Evolutionary conservation across 805 yeast species (phyloP), one percentile per base, ranked within the genome.

Genomic region (Lipomyces spencermartinsiae): DNA sequence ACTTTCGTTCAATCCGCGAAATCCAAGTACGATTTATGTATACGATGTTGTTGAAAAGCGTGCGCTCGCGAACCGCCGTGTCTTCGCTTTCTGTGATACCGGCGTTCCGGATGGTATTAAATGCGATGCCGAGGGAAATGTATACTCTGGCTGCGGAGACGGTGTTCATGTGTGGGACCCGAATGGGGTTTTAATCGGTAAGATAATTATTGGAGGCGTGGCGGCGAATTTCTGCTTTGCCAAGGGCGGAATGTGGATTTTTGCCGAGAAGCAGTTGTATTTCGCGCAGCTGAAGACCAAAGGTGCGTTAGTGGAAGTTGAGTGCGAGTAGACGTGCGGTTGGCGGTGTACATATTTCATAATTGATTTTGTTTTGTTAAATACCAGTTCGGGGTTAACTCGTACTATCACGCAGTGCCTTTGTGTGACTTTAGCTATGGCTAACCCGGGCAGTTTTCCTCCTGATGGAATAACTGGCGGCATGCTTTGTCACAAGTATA

Each of bases 141-240:
- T 68, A 7, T 66, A 66, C 60, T 66, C 70, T 29, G 71, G 71
- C 46, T 68, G 71, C 54, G 71, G 71, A 14, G 69, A 68, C 53
- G 71, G 71, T 10, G 51, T 68, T 2, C 70, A 68, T 34, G 69
- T 65, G 25, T 68, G 71, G 71, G 39, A 62, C 33, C 35, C 64
- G 34, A 9, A 22, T 12, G 71, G 71, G 22, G 58, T 34, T 16
- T 59, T 68, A 22, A 62, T 68, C 16, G 71, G 71, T 6, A 68
- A 66, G 59, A 68, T 68, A 16, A 55, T 55, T 16, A 59, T 62
- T 46, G 71, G 67, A 9, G 56, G 54, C 22, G 33, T 62, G 10
- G 69, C 64, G 10, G 71, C 71, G 9, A 68, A 68, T 54, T 68
- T 68, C 60, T 65, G 69, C 57, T 68, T 68, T 58, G 67, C 58